Base-by-base conservation (phyloP, 306 rosid species). In the Calophaca sinica region DNA sequence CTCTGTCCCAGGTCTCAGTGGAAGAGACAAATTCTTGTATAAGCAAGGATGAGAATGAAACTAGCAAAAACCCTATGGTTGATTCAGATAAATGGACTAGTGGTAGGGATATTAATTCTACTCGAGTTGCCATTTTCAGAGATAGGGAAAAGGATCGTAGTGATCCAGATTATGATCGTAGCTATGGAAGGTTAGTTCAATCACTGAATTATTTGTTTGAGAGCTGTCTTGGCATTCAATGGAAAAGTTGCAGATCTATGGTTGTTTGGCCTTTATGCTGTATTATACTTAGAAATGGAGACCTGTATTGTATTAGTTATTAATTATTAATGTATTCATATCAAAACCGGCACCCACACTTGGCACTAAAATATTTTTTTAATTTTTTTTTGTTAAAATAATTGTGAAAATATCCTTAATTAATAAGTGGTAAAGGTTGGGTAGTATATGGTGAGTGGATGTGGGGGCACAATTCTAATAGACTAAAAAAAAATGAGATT, bases 81-180 rank as follows among this genome's bases (percentile, higher is more conserved):
- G 86, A 89, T 66, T 51, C 78, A 26, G 92, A 86, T 53, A 89
- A 72, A 57, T 77, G 3, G 73, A 32, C 58, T n/a, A 42, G 36
- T 76, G 55, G 75, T 42, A 85, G 76, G 68, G 97, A 88, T 63
- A 35, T 29, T 20, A 78, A 77, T 76, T 68, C 88, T 12, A 82
- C 85, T 76, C 93, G 90, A 75, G 96, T 92, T 82, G 97, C 96
- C 87, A 92, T 89, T 70, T 73, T 89, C 80, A 86, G 96, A 68
- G 93, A 92, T 52, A 86, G 91, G 85, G 93, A 89, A 84, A 92
- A 92, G 83, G 97, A 89, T 33, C 93, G 91, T 32, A 86, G 79
- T 14, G 97, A 92, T 75, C 96, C 97, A 14, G 96, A 92, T 81
- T 92, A 92, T 85, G 96, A 92, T 72, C 87, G 96, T 58, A 92